Evolutionary conservation across 2,329 filamentous ascomycete genomes (phyloP).

Genomic region (Pseudocercospora vitis): DNA sequence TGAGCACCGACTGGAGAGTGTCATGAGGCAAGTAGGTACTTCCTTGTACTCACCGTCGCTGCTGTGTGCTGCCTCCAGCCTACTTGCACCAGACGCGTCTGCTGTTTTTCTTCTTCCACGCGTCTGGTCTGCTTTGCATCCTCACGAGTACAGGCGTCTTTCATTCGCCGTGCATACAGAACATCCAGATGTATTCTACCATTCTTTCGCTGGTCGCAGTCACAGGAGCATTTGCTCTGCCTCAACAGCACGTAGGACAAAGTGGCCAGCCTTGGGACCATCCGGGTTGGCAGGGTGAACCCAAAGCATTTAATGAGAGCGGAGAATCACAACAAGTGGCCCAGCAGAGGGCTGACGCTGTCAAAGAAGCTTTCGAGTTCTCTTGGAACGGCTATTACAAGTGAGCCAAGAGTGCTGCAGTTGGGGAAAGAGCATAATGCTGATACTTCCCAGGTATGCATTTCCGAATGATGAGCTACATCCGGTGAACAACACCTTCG

Average conservation of each 20-base stretch:
- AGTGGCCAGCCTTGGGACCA: slow-evolving; percentile 5
- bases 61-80: too few relatives aligned
- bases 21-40: slow-evolving; percentile 1
- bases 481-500: slow-evolving; percentile 64
- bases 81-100: neutral
- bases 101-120: neutral
- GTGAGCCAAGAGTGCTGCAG: slow-evolving; percentile 10
- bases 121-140: neutral
- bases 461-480: slow-evolving; percentile 51
- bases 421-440: neutral
- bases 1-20: too few relatives aligned
- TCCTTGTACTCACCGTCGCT: neutral
- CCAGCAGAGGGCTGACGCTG: slow-evolving; percentile 50
- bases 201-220: slow-evolving; percentile 3
- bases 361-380: slow-evolving; percentile 67
- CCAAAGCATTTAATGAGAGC: slow-evolving; percentile 2
- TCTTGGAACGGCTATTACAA: slow-evolving; percentile 63
- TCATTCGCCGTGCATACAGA: neutral
- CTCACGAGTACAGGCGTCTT: neutral
- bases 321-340: slow-evolving; percentile 22
- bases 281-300: slow-evolving; percentile 10
- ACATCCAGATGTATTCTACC: neutral
- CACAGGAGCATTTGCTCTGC: neutral
- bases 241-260: neutral
- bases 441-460: slow-evolving; percentile 51